Evolutionary conservation across 2,329 filamentous ascomycete genomes (phyloP), one percentile per base, ranked within the genome.

Genomic region (Myriosclerotinia scirpicola): DNA sequence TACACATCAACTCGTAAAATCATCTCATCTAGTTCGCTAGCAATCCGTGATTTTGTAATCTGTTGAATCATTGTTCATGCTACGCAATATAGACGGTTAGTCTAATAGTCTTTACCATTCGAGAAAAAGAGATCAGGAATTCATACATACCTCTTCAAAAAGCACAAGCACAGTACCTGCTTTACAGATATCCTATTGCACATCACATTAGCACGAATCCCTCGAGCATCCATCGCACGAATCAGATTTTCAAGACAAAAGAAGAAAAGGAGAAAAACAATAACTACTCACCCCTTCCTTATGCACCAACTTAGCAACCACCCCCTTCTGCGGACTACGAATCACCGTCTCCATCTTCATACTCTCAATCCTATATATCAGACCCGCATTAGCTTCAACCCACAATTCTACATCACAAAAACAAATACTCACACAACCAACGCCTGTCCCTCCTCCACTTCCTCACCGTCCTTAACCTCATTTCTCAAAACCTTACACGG

Each of bases 401-500:
- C 44, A 40, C 6, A 34, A 30, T 22, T 15, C 5, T 20, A 2
- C 42, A 34, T 14, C 5, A 26, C 6, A 79, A 79, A 6, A 6
- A 54, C 40, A 38, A 17, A 48, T 20, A 82, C 86, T 83, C 78
- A 88, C 81, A 98, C 93, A 15, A 98, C 91, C 67, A 99, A 80
- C 8, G 92, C 87, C 67, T 94, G 88, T 55, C 94, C 93, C 80
- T 94, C 96, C 76, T 88, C 87, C 20, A 99, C 95, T 56, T 79
- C 80, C 70, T 96, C 87, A 0, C 95, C 95, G 72, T 92, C 92
- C 38, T 84, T 80, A 0, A 97, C 92, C 78, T 97, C 91, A 58
- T 97, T 95, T 71, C 92, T 87, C 69, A 99, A 80, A 36, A 99
- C 90, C 80, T 98, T 98, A 80, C 95, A 98, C 1, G 95, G 95